These are phyloP conservation scores for Salix caprea DNA, from an alignment of 345 rosid genomes.

Conservation along the genomic window DNA sequence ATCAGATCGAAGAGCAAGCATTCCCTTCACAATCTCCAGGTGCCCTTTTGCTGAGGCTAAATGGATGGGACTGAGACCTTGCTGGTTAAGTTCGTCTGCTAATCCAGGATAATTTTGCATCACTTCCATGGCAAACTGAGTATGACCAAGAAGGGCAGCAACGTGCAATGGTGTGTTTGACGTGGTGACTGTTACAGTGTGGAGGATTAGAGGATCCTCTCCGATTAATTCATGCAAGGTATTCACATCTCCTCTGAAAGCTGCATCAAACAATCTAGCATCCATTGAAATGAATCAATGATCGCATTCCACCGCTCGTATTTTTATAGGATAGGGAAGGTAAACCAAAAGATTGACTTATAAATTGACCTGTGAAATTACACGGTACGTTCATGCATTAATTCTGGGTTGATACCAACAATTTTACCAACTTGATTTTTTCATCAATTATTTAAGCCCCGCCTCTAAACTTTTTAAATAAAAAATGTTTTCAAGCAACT, in stretches of 20 bases:
- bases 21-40: neutral
- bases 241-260: neutral
- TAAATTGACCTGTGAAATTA: no score
- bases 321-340: no score
- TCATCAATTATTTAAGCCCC: no score
- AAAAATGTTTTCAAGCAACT: no score
- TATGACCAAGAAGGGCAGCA: neutral
- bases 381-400: no score
- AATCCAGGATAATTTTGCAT: neutral
- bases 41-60: neutral
- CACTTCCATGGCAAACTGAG: neutral
- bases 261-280: neutral
- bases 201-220: conserved; percentile 6
- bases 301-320: neutral
- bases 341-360: no score
- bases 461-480: no score
- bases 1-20: neutral
- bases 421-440: no score
- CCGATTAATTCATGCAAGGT: neutral
- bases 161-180: conserved; percentile 10
- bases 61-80: neutral
- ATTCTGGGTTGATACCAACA: no score
- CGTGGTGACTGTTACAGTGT: neutral
- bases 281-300: neutral
- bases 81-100: neutral